Evolutionary conservation across 2,329 filamentous ascomycete species (phyloP), one percentile per base, ranked within the genome.

Genomic region (Xylariaceae sp.): DNA sequence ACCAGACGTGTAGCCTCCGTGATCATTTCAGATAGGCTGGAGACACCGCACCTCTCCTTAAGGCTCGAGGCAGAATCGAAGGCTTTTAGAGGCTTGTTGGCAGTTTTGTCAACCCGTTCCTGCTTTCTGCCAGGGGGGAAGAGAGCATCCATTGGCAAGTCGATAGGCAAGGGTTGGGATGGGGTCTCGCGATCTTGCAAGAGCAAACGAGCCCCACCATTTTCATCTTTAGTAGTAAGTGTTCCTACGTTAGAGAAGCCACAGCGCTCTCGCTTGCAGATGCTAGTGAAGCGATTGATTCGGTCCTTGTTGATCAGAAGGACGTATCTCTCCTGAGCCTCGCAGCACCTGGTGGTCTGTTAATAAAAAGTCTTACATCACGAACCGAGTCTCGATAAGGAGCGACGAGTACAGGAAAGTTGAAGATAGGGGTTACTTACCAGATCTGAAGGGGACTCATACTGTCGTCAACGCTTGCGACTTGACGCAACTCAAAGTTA

Each of bases 381-480:
- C 5, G 23, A 30, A 30, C 10, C 15, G 3, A 53, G 18, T 3
- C 30, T 6, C 4, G 3, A 50, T 37, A 5, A 52, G 8, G 5
- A 39, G 13, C 9, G 13, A 53, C 15, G 50, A 4, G 18, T 18
- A 44, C 9, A 56, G 9, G 11, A 35, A 49, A 44, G 18, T 4
- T 11, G 13, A 9, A 1, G 1, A 49, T 47, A 4, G 17, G 52
- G 9, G 10, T 13, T 6, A 47, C 62, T 61, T 54, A 64, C 92
- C 93, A 97, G 51, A 99, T 96, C 72, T 97, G 90, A 59, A 99
- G 83, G 17, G 94, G 94, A 70, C 90, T 96, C 89, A 99, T 93
- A 71, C 90, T 88, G 64, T 82, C 85, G 74, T 97, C 94, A 1
- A 90, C 89, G 72, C 85, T 96, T 72, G 97, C 92, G 44, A 99